Conservation (phyloP, 495 filamentous ascomycete species). For the Letharia columbiana region DNA sequence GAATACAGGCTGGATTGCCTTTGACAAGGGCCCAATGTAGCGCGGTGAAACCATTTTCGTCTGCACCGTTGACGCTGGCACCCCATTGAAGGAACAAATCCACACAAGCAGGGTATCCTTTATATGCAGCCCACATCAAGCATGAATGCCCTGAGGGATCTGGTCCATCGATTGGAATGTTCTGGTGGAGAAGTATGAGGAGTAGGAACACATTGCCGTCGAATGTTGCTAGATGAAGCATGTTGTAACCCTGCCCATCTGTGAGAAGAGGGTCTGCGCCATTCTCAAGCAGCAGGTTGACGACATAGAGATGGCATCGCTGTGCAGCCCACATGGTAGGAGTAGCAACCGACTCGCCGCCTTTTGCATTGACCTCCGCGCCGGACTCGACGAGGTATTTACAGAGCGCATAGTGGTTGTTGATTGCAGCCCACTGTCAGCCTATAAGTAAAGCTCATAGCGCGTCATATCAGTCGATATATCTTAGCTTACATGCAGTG, state of each 20-base stretch:
- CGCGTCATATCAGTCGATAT: background rate
- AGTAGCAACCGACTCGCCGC: slow-evolving; percentile 86
- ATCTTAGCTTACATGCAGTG: slow-evolving; percentile 67
- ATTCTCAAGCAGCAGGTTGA: slow-evolving; percentile 70
- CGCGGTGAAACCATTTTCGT: slow-evolving; percentile 86
- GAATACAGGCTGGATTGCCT: slow-evolving; percentile 73
- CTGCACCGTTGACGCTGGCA: slow-evolving; percentile 79
- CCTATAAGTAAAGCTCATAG: slow-evolving; percentile 7
- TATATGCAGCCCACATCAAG: slow-evolving; percentile 98
- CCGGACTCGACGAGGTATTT: slow-evolving; percentile 85
- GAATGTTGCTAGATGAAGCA: slow-evolving; percentile 91
- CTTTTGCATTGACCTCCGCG: slow-evolving; percentile 87
- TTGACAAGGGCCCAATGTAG: slow-evolving; percentile 96
- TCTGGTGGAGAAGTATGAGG: slow-evolving; percentile 80
- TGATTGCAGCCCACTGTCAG: slow-evolving; percentile 94
- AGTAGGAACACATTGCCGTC: slow-evolving; percentile 93
- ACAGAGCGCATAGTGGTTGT: slow-evolving; percentile 94
- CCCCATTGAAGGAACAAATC: slow-evolving; percentile 94
- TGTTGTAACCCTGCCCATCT: slow-evolving; percentile 92
- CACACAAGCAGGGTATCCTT: slow-evolving; percentile 83
- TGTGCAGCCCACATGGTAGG: slow-evolving; percentile 96
- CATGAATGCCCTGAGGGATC: slow-evolving; percentile 86
- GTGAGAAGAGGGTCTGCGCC: slow-evolving; percentile 84
- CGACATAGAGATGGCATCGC: slow-evolving; percentile 80
- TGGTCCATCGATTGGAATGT: slow-evolving; percentile 81